phyloP scores from a whole-genome alignment of 441 rosid species.

The Adansonia gregorii region DNA sequence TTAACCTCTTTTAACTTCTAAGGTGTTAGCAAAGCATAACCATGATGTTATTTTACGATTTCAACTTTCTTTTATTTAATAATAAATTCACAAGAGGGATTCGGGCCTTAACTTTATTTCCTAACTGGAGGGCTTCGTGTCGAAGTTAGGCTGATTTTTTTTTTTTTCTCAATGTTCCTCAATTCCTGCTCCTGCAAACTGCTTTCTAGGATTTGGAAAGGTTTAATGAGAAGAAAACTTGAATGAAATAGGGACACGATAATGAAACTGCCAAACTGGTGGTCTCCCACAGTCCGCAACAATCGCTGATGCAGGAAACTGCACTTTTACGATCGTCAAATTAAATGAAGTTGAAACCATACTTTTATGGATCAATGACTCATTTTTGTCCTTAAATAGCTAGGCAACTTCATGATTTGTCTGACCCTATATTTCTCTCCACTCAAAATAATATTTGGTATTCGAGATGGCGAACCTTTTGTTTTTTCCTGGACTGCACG shows the following conservation, averaged over 20 bases:
- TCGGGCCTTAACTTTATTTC: no score
- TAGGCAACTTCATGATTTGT: background rate
- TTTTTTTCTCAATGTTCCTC: no score
- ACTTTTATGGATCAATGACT: constrained; percentile 9
- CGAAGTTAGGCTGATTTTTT: background rate
- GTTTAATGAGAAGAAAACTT: background rate
- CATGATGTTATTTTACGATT: no score
- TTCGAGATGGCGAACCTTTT: background rate
- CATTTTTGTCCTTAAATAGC: background rate
- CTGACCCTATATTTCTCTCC: background rate
- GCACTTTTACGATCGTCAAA: background rate
- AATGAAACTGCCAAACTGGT: no score
- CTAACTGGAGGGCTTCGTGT: no score
- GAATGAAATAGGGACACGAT: background rate
- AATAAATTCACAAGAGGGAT: no score
- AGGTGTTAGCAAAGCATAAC: no score
- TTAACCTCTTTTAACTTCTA: no score
- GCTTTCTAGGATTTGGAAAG: background rate
- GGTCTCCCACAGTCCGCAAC: no score
- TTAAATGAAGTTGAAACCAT: background rate
- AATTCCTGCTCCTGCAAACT: no score
- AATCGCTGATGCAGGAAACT: background rate
- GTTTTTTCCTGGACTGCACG: constrained; percentile 12
- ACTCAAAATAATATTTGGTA: background rate
- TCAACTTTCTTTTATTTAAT: no score